phyloP scores from a whole-genome alignment of 768 basidiomycete species.

The Cystoderma amianthinum region DNA sequence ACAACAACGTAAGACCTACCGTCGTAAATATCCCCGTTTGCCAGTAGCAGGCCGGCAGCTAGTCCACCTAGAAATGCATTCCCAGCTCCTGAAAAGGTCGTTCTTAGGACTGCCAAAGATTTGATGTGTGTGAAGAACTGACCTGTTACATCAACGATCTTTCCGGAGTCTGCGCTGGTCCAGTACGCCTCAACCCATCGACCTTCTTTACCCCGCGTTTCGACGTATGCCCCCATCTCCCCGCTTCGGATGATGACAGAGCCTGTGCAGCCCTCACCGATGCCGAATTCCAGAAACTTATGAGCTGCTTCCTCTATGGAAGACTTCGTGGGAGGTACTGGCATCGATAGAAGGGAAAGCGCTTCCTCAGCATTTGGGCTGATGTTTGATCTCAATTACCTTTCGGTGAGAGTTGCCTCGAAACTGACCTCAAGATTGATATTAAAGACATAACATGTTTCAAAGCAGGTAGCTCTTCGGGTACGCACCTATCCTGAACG shows the following conservation, averaged over 20 bases:
- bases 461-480: slow-evolving; percentile 70
- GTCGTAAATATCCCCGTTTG: slow-evolving; percentile 52
- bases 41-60: slow-evolving; percentile 59
- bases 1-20: slow-evolving; percentile 25
- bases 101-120: too few species aligned
- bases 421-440: slow-evolving; percentile 57
- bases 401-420: not conserved
- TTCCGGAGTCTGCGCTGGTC: slow-evolving; percentile 34
- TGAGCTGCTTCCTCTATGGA: slow-evolving; percentile 63
- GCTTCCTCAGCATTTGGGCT: slow-evolving; percentile 91
- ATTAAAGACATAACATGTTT: slow-evolving; percentile 50
- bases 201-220: slow-evolving; percentile 26
- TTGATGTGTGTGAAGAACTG: slow-evolving; percentile 10
- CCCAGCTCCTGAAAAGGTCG: slow-evolving; percentile 63
- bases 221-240: slow-evolving; percentile 62
- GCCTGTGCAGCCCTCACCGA: slow-evolving; percentile 43
- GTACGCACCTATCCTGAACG: slow-evolving; percentile 66
- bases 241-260: slow-evolving; percentile 74
- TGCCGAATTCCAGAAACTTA: slow-evolving; percentile 53
- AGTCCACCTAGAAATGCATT: slow-evolving; percentile 86
- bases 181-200: slow-evolving; percentile 77
- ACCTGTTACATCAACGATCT: slow-evolving; percentile 82
- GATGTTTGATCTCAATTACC: slow-evolving; percentile 1
- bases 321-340: slow-evolving; percentile 37
- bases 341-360: slow-evolving; percentile 51